Evolutionary conservation across 257 asterid genomes (phyloP).

Genomic region (Catharanthus roseus): DNA sequence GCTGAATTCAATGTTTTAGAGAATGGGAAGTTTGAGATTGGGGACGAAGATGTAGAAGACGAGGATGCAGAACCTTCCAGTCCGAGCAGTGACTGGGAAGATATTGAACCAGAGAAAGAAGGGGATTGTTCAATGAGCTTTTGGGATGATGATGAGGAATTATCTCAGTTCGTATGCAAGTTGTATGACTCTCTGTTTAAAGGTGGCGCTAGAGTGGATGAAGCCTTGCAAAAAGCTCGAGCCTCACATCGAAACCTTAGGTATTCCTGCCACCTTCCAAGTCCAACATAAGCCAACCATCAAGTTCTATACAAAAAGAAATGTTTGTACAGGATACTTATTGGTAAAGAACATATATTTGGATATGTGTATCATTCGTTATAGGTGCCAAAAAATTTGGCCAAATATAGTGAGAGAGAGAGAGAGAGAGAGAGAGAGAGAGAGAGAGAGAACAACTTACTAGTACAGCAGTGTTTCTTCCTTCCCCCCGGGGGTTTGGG

Average conservation of each 20-base stretch:
- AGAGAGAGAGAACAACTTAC: too few species aligned
- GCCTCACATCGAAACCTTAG: conserved; percentile 61
- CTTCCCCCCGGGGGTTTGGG: too few species aligned
- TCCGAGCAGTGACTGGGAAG: conserved; percentile 93
- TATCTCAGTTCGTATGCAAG: conserved; percentile 67
- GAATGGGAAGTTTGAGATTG: conserved; percentile 87
- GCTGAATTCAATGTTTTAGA: conserved; percentile 66
- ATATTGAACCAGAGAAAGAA: conserved; percentile 62
- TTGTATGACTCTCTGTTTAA: conserved; percentile 68
- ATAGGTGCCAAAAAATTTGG: neutral
- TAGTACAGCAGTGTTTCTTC: too few species aligned
- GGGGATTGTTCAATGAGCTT: conserved; percentile 40
- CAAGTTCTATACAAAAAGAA: neutral
- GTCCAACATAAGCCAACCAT: conserved; percentile 8
- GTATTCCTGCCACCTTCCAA: conserved; percentile 58
- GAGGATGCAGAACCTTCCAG: conserved; percentile 52
- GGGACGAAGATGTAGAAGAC: conserved; percentile 68
- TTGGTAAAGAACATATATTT: neutral
- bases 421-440: neutral
- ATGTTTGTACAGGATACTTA: conserved; percentile 5
- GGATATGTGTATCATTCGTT: conserved; percentile 9
- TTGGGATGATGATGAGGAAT: conserved; percentile 90
- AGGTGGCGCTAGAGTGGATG: conserved; percentile 61
- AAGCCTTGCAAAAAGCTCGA: conserved; percentile 56
- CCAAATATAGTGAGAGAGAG: neutral